Percentiles rank a stretch among this genome's conserved stretches.
Conservation (phyloP, 2,329 filamentous ascomycete species). For the Anthostomella pinea region DNA sequence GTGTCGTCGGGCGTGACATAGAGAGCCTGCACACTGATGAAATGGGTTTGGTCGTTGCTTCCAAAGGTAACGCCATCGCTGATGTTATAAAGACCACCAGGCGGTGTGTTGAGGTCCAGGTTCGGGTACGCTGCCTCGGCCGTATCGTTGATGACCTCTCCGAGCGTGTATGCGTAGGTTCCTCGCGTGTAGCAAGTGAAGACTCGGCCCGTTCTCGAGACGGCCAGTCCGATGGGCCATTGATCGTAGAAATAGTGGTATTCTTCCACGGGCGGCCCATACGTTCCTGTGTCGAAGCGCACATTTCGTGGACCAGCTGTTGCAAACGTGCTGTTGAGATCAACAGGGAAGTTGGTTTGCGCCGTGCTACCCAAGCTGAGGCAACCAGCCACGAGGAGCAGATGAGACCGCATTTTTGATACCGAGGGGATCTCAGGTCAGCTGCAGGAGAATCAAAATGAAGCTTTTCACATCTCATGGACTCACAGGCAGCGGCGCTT, state of each 20-base stretch:
- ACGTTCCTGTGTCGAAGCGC: slow-evolving; percentile 44
- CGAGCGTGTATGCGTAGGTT: slow-evolving; percentile 44
- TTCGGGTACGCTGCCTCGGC: slow-evolving; percentile 45
- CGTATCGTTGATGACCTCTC: slow-evolving; percentile 44
- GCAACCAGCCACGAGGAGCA: neutral
- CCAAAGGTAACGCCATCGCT: slow-evolving; percentile 42
- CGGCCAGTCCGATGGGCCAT: slow-evolving; percentile 44
- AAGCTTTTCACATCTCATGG: neutral
- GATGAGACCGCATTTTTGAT: slow-evolving; percentile 2
- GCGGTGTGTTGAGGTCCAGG: slow-evolving; percentile 34
- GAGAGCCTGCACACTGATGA: slow-evolving; percentile 44
- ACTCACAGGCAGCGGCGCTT: neutral
- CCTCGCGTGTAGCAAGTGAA: slow-evolving; percentile 46
- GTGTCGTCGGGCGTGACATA: slow-evolving; percentile 44
- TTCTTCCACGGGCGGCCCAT: slow-evolving; percentile 45
- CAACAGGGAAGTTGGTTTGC: slow-evolving; percentile 5
- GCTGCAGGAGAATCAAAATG: neutral
- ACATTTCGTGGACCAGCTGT: slow-evolving; percentile 23
- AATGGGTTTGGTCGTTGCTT: slow-evolving; percentile 37
- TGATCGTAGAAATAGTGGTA: slow-evolving; percentile 47
- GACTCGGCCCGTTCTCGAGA: slow-evolving; percentile 39
- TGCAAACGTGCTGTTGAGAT: slow-evolving; percentile 12
- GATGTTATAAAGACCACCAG: slow-evolving; percentile 26
- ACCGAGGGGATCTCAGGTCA: neutral
- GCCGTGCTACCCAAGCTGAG: slow-evolving; percentile 2